Conservation (phyloP, 768 basidiomycete genomes). For the Mycena metata region DNA sequence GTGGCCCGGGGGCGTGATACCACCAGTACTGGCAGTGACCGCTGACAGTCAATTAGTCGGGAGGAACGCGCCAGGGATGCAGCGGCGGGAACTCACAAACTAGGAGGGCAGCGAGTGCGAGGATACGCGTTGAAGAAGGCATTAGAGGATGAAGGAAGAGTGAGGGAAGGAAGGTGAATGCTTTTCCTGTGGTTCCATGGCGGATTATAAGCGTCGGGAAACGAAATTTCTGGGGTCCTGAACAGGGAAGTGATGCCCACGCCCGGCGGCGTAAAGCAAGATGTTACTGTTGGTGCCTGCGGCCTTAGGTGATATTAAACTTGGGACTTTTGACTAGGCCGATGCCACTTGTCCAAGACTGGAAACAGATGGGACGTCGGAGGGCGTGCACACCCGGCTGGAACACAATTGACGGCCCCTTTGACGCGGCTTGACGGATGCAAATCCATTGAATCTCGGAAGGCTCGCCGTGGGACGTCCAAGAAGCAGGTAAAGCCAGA, state of each 20-base stretch:
- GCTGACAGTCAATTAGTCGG: conserved; percentile 25
- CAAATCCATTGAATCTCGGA: conserved; percentile 12
- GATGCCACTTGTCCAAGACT: conserved; percentile 28
- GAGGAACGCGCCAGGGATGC: neutral
- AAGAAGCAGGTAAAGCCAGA: conserved; percentile 12
- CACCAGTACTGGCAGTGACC: conserved; percentile 31
- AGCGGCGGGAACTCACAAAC: conserved; percentile 18
- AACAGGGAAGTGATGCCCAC: conserved; percentile 17
- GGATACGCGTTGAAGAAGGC: conserved; percentile 33
- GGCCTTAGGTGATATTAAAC: conserved; percentile 30
- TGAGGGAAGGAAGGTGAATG: neutral
- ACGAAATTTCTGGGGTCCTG: neutral
- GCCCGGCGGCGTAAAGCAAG: conserved; percentile 19
- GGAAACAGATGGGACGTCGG: conserved; percentile 16
- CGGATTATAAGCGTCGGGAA: conserved; percentile 21
- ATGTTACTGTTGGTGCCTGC: conserved; percentile 33
- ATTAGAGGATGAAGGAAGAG: conserved; percentile 18
- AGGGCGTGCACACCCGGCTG: neutral
- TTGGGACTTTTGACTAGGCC: conserved; percentile 27
- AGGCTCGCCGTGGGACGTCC: conserved; percentile 2
- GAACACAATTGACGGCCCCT: neutral
- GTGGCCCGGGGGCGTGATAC: conserved; percentile 44
- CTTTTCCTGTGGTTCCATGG: neutral
- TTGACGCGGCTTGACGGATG: conserved; percentile 20
- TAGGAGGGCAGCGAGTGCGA: conserved; percentile 32